A percentile compares a stretch with the other conserved stretches of the same genome.
Evolutionary conservation across 108 stramenopile genomes (phyloP).

Genomic region (Nitzschia inconspicua): DNA sequence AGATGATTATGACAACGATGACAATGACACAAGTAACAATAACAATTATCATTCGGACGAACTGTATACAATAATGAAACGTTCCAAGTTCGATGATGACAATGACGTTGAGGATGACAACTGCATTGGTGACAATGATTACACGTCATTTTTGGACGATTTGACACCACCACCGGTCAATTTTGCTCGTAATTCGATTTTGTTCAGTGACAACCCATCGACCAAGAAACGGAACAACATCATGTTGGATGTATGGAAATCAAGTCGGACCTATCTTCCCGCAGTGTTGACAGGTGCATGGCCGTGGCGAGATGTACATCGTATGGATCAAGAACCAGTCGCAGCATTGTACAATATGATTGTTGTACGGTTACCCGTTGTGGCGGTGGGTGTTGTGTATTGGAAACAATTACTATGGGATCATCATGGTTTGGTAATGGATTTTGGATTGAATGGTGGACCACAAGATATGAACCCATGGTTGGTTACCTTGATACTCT

Average conservation of each 20-base stretch:
- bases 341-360: conserved; percentile 64
- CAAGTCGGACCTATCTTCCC: conserved; percentile 33
- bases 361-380: conserved; percentile 54
- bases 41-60: no score
- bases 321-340: conserved; percentile 47
- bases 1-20: no score
- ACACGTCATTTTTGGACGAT: conserved; percentile 24
- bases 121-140: no score
- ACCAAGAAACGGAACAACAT: conserved; percentile 47
- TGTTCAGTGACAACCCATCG: conserved; percentile 57
- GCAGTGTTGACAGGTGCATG: conserved; percentile 53
- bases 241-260: conserved; percentile 41
- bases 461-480: conserved; percentile 51
- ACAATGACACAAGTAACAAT: no score
- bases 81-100: no score
- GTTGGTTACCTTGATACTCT: conserved; percentile 39
- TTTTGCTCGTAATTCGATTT: conserved; percentile 49
- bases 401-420: conserved; percentile 33
- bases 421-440: conserved; percentile 56
- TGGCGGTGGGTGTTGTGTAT: conserved; percentile 42
- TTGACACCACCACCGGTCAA: conserved; percentile 55
- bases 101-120: no score
- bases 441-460: conserved; percentile 44
- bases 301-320: conserved; percentile 24
- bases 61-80: no score